These are phyloP conservation scores for Xylariomycetidae sp. DNA, from an alignment of 2,329 filamentous ascomycete genomes.

Conservation along the genomic window DNA sequence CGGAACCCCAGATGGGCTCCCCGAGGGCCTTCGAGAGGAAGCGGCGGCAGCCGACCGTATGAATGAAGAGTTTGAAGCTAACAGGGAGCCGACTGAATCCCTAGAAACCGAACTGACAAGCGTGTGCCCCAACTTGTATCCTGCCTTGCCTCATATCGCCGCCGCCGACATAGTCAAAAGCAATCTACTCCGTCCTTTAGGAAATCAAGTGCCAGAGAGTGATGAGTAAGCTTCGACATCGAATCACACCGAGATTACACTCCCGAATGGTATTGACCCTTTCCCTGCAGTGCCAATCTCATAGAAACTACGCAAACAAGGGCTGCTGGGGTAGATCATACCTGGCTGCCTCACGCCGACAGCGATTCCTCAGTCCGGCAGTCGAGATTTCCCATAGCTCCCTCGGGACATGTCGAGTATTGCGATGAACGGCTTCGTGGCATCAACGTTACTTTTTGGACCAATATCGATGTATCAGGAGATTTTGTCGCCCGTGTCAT, in stretches of 20 bases:
- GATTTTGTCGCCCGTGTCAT: constrained; percentile 27
- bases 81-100: too few relatives aligned
- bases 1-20: too few relatives aligned
- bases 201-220: too few relatives aligned
- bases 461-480: constrained; percentile 24
- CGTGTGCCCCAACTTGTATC: too few relatives aligned
- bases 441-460: constrained; percentile 30
- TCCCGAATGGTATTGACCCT: too few relatives aligned
- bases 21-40: too few relatives aligned
- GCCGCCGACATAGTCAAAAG: constrained; percentile 5
- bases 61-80: too few relatives aligned
- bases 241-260: too few relatives aligned
- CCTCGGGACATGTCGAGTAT: constrained; percentile 5
- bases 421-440: constrained; percentile 25
- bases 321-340: not conserved
- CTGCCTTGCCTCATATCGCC: too few relatives aligned
- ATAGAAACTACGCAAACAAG: not conserved
- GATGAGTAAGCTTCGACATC: too few relatives aligned
- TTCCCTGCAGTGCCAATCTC: constrained; percentile 2
- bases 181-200: constrained; percentile 4
- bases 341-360: not conserved
- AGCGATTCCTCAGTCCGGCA: constrained; percentile 4
- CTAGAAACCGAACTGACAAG: too few relatives aligned
- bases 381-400: constrained; percentile 5
- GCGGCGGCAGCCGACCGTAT: too few relatives aligned